A percentile compares a stretch with the other conserved stretches of the same genome.
phyloP scores from a whole-genome alignment of 2,329 filamentous ascomycete genomes.

The Ophiostoma montium region DNA sequence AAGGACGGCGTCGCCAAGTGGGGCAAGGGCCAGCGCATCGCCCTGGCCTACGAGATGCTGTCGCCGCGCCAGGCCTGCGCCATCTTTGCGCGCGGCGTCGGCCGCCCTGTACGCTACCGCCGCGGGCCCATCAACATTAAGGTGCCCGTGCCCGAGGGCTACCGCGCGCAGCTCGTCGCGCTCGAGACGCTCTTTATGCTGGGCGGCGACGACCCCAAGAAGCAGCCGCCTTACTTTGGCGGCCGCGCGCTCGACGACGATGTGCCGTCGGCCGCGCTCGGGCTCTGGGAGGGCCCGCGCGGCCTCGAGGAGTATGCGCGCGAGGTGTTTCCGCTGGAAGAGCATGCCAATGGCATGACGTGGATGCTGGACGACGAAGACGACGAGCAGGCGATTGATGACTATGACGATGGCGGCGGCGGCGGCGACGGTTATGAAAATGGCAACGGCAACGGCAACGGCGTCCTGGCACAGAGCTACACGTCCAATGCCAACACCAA shows the following conservation, averaged over 20 bases:
- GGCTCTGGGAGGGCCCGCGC: slow-evolving; percentile 82
- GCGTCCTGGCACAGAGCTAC: not conserved
- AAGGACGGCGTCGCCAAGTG: slow-evolving; percentile 83
- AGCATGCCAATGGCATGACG: slow-evolving; percentile 80
- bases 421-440: slow-evolving; percentile 23
- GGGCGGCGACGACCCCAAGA: slow-evolving; percentile 34
- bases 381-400: slow-evolving; percentile 23
- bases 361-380: slow-evolving; percentile 61
- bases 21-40: slow-evolving; percentile 59
- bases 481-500: not conserved
- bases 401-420: slow-evolving; percentile 25
- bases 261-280: slow-evolving; percentile 61
- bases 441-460: slow-evolving; percentile 19
- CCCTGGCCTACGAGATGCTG: slow-evolving; percentile 80
- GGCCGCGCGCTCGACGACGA: slow-evolving; percentile 40
- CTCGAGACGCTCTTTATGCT: slow-evolving; percentile 45
- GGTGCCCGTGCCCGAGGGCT: slow-evolving; percentile 75
- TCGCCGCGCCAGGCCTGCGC: slow-evolving; percentile 71
- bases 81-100: slow-evolving; percentile 65
- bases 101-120: slow-evolving; percentile 64
- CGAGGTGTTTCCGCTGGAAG: slow-evolving; percentile 88
- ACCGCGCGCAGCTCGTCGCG: slow-evolving; percentile 71
- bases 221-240: slow-evolving; percentile 52
- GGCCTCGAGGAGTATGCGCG: slow-evolving; percentile 88
- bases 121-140: slow-evolving; percentile 68